Conservation (phyloP, 2,329 filamentous ascomycete genomes). For the Colletotrichum echinochloae region DNA sequence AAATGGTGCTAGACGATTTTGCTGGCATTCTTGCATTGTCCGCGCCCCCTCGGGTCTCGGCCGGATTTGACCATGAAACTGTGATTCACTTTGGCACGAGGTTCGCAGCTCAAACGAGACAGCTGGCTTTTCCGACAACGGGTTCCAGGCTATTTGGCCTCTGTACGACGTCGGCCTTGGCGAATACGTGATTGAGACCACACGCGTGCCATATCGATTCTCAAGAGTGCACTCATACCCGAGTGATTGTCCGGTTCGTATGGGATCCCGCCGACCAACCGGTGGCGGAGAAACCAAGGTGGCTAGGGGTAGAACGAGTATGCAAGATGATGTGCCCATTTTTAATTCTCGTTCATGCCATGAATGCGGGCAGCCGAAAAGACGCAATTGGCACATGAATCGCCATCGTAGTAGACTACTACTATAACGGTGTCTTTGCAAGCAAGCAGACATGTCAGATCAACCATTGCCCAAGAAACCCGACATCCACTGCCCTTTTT, state of each 20-base stretch:
- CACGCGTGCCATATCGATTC: slow-evolving; percentile 19
- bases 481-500: slow-evolving; percentile 3
- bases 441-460: slow-evolving; percentile 27
- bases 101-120: slow-evolving; percentile 38
- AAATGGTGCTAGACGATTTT: slow-evolving; percentile 15
- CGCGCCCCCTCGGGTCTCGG: neutral
- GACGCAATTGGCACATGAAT: slow-evolving; percentile 36
- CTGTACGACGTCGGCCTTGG: slow-evolving; percentile 27
- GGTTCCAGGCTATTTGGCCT: slow-evolving; percentile 1
- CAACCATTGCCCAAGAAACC: slow-evolving; percentile 25
- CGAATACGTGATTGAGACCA: slow-evolving; percentile 29
- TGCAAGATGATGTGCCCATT: slow-evolving; percentile 42
- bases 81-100: slow-evolving; percentile 38
- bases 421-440: slow-evolving; percentile 19
- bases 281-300: slow-evolving; percentile 17
- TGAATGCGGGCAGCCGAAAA: slow-evolving; percentile 39
- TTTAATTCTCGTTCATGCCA: no score
- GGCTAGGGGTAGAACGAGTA: slow-evolving; percentile 27
- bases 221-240: neutral
- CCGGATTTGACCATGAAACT: slow-evolving; percentile 23
- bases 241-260: slow-evolving; percentile 13
- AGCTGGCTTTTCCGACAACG: slow-evolving; percentile 10
- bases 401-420: slow-evolving; percentile 27
- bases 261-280: slow-evolving; percentile 12
- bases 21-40: slow-evolving; percentile 5